Percentiles rank a stretch among this genome's conserved stretches.
These are phyloP conservation scores for Solanum pimpinellifolium DNA, from an alignment of 257 asterid species.

Conservation along the genomic window DNA sequence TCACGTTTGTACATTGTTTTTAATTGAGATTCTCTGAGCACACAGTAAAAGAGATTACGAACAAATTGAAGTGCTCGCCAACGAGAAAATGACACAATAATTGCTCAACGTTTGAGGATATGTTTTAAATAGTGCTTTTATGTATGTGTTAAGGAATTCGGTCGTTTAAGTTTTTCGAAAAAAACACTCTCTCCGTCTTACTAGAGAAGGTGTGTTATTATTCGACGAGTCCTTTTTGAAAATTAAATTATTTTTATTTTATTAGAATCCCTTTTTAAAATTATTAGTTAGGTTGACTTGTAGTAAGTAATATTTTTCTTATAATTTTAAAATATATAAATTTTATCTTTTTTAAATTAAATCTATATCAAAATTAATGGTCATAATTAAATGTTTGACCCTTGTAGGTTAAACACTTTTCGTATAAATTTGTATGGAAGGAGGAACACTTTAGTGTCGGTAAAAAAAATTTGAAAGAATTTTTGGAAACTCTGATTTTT, in stretches of 20 bases:
- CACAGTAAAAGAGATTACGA: not conserved
- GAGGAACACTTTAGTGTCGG: not conserved
- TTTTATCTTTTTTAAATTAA: no score
- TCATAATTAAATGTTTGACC: not conserved
- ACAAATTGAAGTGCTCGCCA: not conserved
- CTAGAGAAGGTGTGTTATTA: not conserved
- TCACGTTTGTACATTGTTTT: not conserved
- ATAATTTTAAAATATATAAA: no score
- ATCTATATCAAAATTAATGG: no score
- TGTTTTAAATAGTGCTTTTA: not conserved
- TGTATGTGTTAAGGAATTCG: not conserved
- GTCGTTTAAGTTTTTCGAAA: not conserved
- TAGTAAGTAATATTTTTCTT: no score
- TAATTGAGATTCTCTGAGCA: not conserved
- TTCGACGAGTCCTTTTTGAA: not conserved
- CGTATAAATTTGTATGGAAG: not conserved
- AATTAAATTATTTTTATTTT: no score
- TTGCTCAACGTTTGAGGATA: not conserved
- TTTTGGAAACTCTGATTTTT: no score
- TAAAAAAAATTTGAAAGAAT: no score
- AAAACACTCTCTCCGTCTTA: not conserved
- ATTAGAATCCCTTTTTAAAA: no score
- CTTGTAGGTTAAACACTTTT: no score
- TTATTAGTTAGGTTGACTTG: no score
- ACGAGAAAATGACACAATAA: not conserved